Conservation (phyloP, 345 rosid species). For the Pseudoturritis turrita region DNA sequence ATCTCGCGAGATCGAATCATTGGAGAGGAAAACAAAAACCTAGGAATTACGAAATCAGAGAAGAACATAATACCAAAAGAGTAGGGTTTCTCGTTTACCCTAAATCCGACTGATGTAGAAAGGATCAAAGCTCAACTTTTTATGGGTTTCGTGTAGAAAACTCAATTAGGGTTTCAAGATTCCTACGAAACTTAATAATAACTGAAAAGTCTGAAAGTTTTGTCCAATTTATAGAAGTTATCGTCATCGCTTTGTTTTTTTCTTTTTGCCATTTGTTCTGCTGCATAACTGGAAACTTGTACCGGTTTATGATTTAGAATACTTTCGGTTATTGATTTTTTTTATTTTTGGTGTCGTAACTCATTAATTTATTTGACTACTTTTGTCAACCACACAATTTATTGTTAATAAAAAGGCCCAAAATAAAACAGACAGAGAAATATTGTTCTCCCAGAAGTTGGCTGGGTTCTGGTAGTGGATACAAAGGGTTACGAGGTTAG, state of each 20-base stretch:
- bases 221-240: background rate
- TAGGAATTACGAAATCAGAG: background rate
- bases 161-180: conserved; percentile 16
- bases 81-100: background rate
- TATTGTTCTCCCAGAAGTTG: no score
- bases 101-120: background rate
- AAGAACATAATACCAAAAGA: background rate
- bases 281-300: background rate
- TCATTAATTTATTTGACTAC: no score
- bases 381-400: no score
- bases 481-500: no score
- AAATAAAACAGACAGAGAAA: no score
- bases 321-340: background rate
- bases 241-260: background rate
- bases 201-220: background rate
- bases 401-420: no score
- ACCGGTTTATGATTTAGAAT: conserved; percentile 9
- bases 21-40: background rate
- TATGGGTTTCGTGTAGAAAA: background rate
- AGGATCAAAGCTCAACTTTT: background rate
- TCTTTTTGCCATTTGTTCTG: background rate
- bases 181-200: background rate
- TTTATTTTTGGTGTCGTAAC: no score
- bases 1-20: background rate
- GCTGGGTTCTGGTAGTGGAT: no score